Evolutionary conservation across 495 filamentous ascomycete genomes (phyloP).

Genomic region (Xylaria bambusicola): DNA sequence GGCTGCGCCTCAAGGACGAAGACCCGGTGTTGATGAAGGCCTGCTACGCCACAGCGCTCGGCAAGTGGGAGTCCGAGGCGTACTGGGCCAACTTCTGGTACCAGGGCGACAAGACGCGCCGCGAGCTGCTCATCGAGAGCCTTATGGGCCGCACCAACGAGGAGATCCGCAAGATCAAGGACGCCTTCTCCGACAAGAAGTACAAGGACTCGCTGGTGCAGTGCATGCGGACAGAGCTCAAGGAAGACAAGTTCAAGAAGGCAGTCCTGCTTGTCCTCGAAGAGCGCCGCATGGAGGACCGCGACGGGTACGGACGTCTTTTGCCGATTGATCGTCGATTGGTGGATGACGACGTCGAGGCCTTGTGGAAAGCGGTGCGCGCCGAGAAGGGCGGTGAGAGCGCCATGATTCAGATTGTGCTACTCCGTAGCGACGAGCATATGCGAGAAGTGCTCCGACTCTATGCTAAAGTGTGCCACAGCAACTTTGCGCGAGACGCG

Average conservation of each 20-base stretch:
- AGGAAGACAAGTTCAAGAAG: conserved; percentile 90
- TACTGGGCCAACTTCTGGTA: conserved; percentile 99
- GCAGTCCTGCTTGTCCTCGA: conserved; percentile 86
- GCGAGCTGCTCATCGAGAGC: conserved; percentile 88
- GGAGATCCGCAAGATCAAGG: conserved; percentile 89
- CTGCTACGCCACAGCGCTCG: conserved; percentile 86
- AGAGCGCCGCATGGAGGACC: conserved; percentile 79
- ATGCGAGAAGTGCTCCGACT: conserved; percentile 72
- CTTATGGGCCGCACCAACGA: conserved; percentile 85
- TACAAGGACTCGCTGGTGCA: conserved; percentile 79
- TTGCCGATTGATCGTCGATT: conserved; percentile 49
- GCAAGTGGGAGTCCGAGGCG: conserved; percentile 88
- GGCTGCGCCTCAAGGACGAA: conserved; percentile 70
- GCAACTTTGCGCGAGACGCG: conserved; percentile 85
- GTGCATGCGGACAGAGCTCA: conserved; percentile 89
- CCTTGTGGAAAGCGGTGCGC: conserved; percentile 68
- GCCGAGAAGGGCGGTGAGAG: conserved; percentile 83
- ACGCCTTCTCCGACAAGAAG: conserved; percentile 88
- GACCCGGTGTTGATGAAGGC: conserved; percentile 75
- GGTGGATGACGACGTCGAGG: conserved; percentile 70
- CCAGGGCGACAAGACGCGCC: conserved; percentile 78
- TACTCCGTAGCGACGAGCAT: conserved; percentile 76
- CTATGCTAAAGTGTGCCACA: conserved; percentile 68
- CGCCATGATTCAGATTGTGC: conserved; percentile 84
- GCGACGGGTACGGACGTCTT: conserved; percentile 47